Base-by-base conservation (phyloP, 331 rosid genomes). In the Malus hybrid region DNA sequence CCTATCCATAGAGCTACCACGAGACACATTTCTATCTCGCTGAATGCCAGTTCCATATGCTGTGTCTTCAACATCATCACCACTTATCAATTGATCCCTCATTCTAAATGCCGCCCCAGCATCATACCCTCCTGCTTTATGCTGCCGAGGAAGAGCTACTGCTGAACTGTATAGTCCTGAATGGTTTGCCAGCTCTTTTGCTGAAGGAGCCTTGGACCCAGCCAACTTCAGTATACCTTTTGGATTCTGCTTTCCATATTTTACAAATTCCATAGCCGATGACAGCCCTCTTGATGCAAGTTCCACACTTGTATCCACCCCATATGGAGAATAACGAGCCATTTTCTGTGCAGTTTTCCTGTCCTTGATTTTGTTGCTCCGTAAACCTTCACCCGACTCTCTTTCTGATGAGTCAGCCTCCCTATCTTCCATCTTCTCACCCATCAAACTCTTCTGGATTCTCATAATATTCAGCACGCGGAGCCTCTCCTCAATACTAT, bases 401-500 rank as follows among this genome's bases (percentile, higher is more conserved):
- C 88, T 88, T 61, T 84, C 98, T 24, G 98, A 92, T 9, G 94
- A 84, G 77, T 81, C 94, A 44, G 86, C 80, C 76, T 79, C 88
- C 87, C 88, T 44, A 77, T 87, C 90, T 52, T 92, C 97, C 78
- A 79, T 82, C 87, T 84, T 95, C 88, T 95, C 99, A 75, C 79
- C 69, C 89, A 88, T 88, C 88, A 92, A 92, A 88, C 97, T 92
- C 90, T 89, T 92, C 63, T 92, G 91, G 85, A 90, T 90, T 79
- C 81, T 88, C 94, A 84, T 88, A 66, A 90, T 91, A 82, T 89
- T 92, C 77, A 95, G 75, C 60, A 95, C 88, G 69, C 93, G 96
- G 20, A 95, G 98, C 85, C 84, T 84, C 90, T 90, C 99, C 64
- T 92, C 98, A 56, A 92, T 92, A 87, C 96, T 88, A 78, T 95